These are phyloP conservation scores for Xylariomycetidae sp. DNA, from an alignment of 2,329 filamentous ascomycete genomes.

Conservation along the genomic window DNA sequence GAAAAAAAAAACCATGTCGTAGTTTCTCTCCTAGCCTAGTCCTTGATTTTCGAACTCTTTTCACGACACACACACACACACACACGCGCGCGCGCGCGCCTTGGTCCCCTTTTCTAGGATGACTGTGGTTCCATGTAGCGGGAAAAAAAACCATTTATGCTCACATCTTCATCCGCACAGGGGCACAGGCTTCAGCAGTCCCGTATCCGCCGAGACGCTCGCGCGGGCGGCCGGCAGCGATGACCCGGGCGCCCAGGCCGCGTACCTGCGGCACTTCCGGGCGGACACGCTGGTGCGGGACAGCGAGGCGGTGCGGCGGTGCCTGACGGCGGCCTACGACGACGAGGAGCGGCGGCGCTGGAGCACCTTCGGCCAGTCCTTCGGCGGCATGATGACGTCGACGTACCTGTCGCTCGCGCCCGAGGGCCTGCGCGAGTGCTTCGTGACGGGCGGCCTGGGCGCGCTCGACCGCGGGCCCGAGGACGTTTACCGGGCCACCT, in stretches of 20 bases:
- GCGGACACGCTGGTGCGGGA: constrained; percentile 89
- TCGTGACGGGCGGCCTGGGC: constrained; percentile 78
- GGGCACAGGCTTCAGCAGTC: constrained; percentile 79
- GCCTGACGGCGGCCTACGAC: constrained; percentile 65
- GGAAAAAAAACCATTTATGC: too few relatives aligned
- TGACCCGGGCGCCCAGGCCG: constrained; percentile 63
- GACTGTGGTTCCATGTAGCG: too few relatives aligned
- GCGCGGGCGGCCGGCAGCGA: constrained; percentile 58
- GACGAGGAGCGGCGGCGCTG: constrained; percentile 69
- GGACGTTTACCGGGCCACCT: constrained; percentile 70
- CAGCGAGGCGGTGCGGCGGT: constrained; percentile 77
- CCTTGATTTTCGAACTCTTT: too few relatives aligned
- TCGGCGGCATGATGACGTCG: constrained; percentile 80
- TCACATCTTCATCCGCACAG: too few relatives aligned
- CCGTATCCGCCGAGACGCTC: constrained; percentile 71
- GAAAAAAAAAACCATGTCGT: too few relatives aligned
- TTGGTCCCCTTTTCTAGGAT: too few relatives aligned
- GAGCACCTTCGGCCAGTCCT: constrained; percentile 86
- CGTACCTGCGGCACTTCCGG: constrained; percentile 79
- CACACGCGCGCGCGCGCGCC: too few relatives aligned
- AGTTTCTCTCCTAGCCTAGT: too few relatives aligned
- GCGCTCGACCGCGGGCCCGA: constrained; percentile 69
- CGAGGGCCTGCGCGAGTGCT: constrained; percentile 74
- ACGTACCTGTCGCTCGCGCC: constrained; percentile 82
- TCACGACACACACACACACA: too few relatives aligned